phyloP scores from a whole-genome alignment of 148 eudicot species.

The Selenicereus undatus region DNA sequence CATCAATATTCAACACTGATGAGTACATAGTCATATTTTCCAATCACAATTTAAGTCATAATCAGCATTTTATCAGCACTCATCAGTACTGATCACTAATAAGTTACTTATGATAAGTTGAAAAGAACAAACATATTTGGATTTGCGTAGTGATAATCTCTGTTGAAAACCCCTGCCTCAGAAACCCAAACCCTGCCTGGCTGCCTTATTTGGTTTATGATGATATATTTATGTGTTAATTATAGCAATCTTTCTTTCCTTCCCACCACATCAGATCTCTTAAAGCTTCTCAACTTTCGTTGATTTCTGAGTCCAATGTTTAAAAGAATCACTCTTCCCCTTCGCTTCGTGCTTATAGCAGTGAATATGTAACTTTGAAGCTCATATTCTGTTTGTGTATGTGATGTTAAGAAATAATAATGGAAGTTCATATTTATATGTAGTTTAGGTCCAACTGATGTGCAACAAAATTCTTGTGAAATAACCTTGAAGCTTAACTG shows the following conservation, averaged over 20 bases:
- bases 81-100: too few species aligned
- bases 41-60: too few species aligned
- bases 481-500: slow-evolving; percentile 8
- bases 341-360: background rate
- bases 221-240: background rate
- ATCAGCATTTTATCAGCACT: too few species aligned
- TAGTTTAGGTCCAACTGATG: background rate
- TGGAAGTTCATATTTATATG: too few species aligned
- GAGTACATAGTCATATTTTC: too few species aligned
- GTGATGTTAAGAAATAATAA: too few species aligned
- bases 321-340: background rate
- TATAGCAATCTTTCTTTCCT: background rate
- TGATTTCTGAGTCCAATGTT: background rate
- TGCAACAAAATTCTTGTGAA: background rate
- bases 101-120: too few species aligned
- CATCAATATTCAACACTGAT: too few species aligned
- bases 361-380: background rate
- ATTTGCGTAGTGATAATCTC: background rate
- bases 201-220: background rate
- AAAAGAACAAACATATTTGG: background rate
- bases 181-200: background rate
- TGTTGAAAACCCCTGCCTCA: background rate
- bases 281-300: background rate
- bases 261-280: background rate
- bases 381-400: background rate